Evolutionary conservation across 345 rosid genomes (phyloP).

Genomic region (Sonneratia alba): DNA sequence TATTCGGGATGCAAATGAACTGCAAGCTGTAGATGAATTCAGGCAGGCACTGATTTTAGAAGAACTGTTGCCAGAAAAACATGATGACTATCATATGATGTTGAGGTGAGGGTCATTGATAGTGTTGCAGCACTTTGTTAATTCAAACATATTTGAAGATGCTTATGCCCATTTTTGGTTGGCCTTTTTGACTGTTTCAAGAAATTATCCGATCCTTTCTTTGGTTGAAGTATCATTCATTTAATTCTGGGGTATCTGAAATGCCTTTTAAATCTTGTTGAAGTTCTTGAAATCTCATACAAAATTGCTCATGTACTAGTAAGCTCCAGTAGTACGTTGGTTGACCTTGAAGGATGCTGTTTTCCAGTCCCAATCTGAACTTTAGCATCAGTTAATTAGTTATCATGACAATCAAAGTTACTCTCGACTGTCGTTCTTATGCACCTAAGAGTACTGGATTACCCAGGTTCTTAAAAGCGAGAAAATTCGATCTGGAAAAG

Average conservation of each 20-base stretch:
- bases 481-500: slow-evolving; percentile 33
- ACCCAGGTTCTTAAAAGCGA: slow-evolving; percentile 37
- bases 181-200: not conserved
- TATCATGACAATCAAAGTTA: not conserved
- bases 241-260: not conserved
- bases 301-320: not conserved
- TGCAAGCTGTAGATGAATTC: not conserved
- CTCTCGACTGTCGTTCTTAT: not conserved
- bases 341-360: not conserved
- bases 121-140: not conserved
- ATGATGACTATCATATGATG: slow-evolving; percentile 39
- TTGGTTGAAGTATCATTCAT: too few relatives aligned
- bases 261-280: not conserved
- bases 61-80: not conserved
- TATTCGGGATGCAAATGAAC: not conserved
- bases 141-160: not conserved
- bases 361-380: not conserved
- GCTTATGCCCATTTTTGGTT: not conserved
- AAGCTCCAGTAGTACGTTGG: not conserved
- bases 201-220: not conserved
- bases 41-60: not conserved
- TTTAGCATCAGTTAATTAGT: not conserved
- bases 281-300: not conserved
- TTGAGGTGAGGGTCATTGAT: slow-evolving; percentile 35
- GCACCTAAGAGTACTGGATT: not conserved